Percentiles rank a stretch among this genome's conserved stretches.
Evolutionary conservation across 192 early-diverging fungal genomes (phyloP).

Genomic region (Linnemannia hyalina): DNA sequence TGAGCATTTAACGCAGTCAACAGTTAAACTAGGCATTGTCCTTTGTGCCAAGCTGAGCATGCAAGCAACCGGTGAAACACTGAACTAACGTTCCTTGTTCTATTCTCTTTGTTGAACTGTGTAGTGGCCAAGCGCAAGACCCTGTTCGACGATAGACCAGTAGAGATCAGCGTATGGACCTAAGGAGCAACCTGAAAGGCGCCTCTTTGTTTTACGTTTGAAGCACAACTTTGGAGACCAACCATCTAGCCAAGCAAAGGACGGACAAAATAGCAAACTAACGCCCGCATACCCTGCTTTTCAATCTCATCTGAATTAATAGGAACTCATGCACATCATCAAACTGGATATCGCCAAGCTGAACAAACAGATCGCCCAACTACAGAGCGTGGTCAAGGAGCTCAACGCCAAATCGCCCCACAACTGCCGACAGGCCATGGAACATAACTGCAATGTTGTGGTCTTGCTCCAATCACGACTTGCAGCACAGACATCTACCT

Average conservation of each 20-base stretch:
- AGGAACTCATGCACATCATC: conserved; percentile 93
- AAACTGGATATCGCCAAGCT: conserved; percentile 97
- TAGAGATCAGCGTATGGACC: conserved; percentile 86
- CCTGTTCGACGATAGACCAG: conserved; percentile 96
- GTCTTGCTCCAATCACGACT: conserved; percentile 92
- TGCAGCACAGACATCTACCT: conserved; percentile 88
- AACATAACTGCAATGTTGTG: conserved; percentile 95
- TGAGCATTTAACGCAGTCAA: not conserved
- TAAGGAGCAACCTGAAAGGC: not conserved
- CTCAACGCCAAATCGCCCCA: conserved; percentile 56
- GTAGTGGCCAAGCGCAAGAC: conserved; percentile 94
- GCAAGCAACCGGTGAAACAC: not conserved
- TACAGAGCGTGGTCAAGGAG: conserved; percentile 80
- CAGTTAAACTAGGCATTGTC: too few species aligned
- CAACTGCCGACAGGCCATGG: conserved; percentile 76
- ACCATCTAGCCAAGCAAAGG: not conserved
- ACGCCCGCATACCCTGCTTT: not conserved
- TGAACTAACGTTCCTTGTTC: not conserved
- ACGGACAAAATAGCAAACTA: not conserved
- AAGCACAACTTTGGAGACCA: too few species aligned
- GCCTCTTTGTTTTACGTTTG: not conserved
- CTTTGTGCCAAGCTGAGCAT: not conserved
- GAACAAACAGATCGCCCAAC: conserved; percentile 92
- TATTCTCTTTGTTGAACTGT: not conserved
- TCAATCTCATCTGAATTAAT: conserved; percentile 7